Base-by-base conservation (phyloP, 2,329 filamentous ascomycete genomes). In the Ceratocystis lukuohia region DNA sequence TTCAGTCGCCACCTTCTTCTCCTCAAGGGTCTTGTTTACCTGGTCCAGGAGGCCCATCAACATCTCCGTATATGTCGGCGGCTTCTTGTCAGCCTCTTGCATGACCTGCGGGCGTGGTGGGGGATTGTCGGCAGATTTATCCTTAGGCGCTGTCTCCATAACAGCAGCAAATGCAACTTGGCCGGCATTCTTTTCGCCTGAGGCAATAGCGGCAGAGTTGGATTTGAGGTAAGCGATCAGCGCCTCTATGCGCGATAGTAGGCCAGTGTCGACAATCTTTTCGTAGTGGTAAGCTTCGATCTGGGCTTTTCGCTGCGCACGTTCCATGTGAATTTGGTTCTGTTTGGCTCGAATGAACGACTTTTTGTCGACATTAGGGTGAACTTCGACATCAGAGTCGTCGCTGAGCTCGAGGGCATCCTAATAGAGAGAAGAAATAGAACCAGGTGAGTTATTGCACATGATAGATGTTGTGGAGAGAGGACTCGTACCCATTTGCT, bases 271-370 rank as follows among this genome's bases (percentile, higher is more conserved):
- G 79, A 99, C 87, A 72, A 90, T 84, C 69, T 89, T 87, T 77
- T 95, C 94, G 76, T 96, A 97, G 77, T 93, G 93, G 71, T 94
- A 82, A 5, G 91, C 94, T 72, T 89, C 87, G 74, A 99, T 97
- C 73, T 96, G 88, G 72, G 89, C 86, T 74, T 88, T 90, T 67
- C 94, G 88, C 72, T 95, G 88, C 71, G 86, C 81, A 66, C 94
- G 88, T 75, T 96, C 88, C 73, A 92, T 86, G 76, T 99, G 94
- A 72, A 99, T 99, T 78, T 99, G 92, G 72, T 87, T 88, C 79
- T 97, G 94, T 78, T 99, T 99, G 70, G 94, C 95, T 70, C 93
- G 90, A 75, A 99, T 99, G 77, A 99, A 99, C 69, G 93, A 97
- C 64, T 88, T 85, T 77, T 99, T 99, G 79, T 99, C 94, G 75